These are phyloP conservation scores for Cercospora brassicicola DNA, from an alignment of 2,329 filamentous ascomycete species.

Conservation along the genomic window DNA sequence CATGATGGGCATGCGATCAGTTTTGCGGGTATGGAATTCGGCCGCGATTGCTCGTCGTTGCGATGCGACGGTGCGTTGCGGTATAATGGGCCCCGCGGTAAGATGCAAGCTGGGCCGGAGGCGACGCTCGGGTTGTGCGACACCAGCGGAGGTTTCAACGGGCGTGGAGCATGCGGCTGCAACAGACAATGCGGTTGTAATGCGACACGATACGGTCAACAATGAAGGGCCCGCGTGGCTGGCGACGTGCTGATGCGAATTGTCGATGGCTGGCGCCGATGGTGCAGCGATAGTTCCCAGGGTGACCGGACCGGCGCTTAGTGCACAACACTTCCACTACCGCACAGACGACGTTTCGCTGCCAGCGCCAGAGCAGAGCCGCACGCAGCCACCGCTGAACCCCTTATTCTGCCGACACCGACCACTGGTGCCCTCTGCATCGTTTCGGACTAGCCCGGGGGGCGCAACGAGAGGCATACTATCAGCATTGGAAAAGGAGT, in stretches of 20 bases:
- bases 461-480: background rate
- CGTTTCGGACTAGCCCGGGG: background rate
- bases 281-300: background rate
- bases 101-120: background rate
- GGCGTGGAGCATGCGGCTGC: background rate
- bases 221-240: background rate
- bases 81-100: background rate
- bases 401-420: background rate
- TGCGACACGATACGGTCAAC: background rate
- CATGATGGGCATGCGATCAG: background rate
- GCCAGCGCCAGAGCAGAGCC: background rate
- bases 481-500: background rate
- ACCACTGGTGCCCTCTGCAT: background rate
- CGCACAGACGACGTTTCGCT: constrained; percentile 1
- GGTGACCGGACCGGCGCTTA: background rate
- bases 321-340: background rate
- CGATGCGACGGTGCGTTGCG: background rate
- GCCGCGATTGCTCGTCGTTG: background rate
- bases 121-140: background rate
- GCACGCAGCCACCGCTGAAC: background rate
- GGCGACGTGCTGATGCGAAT: background rate
- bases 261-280: background rate
- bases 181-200: background rate
- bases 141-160: background rate
- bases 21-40: background rate